A percentile compares a stretch with the other conserved stretches of the same genome.
Evolutionary conservation across 495 filamentous ascomycete species (phyloP).

Genomic region (Baudoinia panamericana): DNA sequence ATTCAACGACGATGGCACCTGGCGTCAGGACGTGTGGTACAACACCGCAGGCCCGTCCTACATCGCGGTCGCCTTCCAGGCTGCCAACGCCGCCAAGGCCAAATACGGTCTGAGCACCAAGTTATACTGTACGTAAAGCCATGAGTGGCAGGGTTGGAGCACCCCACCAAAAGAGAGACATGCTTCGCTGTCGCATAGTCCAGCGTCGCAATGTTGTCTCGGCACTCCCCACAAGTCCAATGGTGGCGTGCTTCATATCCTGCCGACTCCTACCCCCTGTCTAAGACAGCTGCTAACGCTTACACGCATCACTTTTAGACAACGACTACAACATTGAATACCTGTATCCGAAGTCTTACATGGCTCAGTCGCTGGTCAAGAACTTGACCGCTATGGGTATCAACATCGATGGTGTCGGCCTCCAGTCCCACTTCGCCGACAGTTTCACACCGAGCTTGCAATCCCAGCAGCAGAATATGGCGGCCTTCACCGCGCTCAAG

Average conservation of each 20-base stretch:
- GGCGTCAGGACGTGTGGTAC: conserved; percentile 19
- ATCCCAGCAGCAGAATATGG: conserved; percentile 28
- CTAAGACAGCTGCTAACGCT: too few relatives aligned
- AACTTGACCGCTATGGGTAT: conserved; percentile 35
- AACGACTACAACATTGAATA: conserved; percentile 56
- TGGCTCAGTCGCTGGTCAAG: conserved; percentile 34
- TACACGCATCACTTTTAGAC: too few relatives aligned
- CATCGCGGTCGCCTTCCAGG: conserved; percentile 24
- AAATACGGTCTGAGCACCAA: conserved; percentile 28
- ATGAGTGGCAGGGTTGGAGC: too few relatives aligned
- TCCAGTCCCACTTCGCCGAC: conserved; percentile 45
- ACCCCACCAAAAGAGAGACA: too few relatives aligned
- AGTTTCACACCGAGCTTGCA: conserved; percentile 34
- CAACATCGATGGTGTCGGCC: conserved; percentile 46
- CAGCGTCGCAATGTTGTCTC: too few relatives aligned
- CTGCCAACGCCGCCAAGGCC: conserved; percentile 29
- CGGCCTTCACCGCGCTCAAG: conserved; percentile 32
- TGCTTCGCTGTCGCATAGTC: too few relatives aligned
- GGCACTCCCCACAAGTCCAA: too few relatives aligned
- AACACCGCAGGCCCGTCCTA: conserved; percentile 21
- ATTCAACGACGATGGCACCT: conserved; percentile 25
- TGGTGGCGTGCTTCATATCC: too few relatives aligned
- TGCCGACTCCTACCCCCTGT: too few relatives aligned
- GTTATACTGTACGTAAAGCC: too few relatives aligned
- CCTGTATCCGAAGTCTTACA: conserved; percentile 37